A percentile compares a stretch with the other conserved stretches of the same genome.
phyloP scores from a whole-genome alignment of 2,329 filamentous ascomycete species.

The Phyllosticta ampelicida region DNA sequence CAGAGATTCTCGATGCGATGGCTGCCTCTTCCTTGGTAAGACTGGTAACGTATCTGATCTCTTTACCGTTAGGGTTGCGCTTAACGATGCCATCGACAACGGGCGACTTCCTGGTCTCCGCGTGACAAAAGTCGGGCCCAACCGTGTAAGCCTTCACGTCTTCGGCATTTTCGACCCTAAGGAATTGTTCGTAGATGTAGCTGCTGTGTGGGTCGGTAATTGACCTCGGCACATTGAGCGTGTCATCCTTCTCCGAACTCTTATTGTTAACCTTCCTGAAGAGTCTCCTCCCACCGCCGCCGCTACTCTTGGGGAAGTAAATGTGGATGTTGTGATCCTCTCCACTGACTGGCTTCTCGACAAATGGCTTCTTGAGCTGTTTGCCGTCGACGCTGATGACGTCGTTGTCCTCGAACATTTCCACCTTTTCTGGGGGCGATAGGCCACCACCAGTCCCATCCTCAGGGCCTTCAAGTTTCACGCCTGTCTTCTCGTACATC shows the following conservation, averaged over 20 bases:
- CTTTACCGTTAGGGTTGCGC: constrained; percentile 93
- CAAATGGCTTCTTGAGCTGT: constrained; percentile 80
- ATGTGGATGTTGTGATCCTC: constrained; percentile 99
- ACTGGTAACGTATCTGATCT: constrained; percentile 87
- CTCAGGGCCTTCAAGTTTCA: constrained; percentile 60
- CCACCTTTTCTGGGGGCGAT: constrained; percentile 53
- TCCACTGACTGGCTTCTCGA: constrained; percentile 95
- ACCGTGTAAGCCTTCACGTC: constrained; percentile 99
- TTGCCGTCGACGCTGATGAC: constrained; percentile 78
- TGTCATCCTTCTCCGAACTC: constrained; percentile 84
- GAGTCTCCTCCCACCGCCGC: constrained; percentile 79
- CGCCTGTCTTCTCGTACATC: constrained; percentile 68
- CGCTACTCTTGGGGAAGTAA: constrained; percentile 80
- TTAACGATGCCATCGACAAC: constrained; percentile 94
- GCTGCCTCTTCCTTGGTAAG: constrained; percentile 69
- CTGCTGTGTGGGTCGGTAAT: constrained; percentile 72
- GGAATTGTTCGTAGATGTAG: constrained; percentile 95
- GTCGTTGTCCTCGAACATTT: constrained; percentile 83
- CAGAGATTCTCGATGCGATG: constrained; percentile 82
- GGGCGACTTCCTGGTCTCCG: constrained; percentile 92
- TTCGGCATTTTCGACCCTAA: constrained; percentile 92
- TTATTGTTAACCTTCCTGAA: constrained; percentile 99
- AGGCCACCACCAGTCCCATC: constrained; percentile 53
- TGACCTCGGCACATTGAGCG: constrained; percentile 64
- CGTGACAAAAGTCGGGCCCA: constrained; percentile 84